phyloP scores from a whole-genome alignment of 1,284 basidiomycete species.

The Entoloma clypeatum region DNA sequence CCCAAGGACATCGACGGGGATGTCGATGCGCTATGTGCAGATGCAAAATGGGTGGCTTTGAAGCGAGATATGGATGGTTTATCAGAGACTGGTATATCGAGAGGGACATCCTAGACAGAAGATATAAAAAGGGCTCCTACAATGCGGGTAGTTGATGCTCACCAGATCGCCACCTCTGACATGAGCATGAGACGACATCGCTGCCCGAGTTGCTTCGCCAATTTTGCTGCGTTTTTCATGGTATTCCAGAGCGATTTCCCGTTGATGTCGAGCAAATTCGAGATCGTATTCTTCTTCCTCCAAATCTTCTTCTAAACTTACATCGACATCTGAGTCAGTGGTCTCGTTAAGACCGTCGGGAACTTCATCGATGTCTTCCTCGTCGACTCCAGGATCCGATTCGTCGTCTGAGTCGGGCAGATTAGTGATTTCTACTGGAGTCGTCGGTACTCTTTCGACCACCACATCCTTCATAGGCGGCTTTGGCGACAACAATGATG shows the following conservation, averaged over 20 bases:
- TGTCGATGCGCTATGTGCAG: constrained; percentile 39
- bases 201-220: constrained; percentile 47
- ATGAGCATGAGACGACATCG: constrained; percentile 46
- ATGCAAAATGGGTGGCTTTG: constrained; percentile 48
- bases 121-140: not conserved
- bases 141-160: constrained; percentile 32
- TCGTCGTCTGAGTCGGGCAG: constrained; percentile 50
- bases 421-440: constrained; percentile 25
- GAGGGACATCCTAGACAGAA: constrained; percentile 21
- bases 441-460: constrained; percentile 52
- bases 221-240: constrained; percentile 56
- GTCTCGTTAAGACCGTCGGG: constrained; percentile 24
- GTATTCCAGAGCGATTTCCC: constrained; percentile 72
- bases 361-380: constrained; percentile 14
- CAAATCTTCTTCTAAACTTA: constrained; percentile 27
- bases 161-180: constrained; percentile 35
- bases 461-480: constrained; percentile 65
- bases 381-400: constrained; percentile 29
- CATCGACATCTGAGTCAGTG: constrained; percentile 25
- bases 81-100: constrained; percentile 28
- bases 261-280: constrained; percentile 61
- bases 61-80: constrained; percentile 60
- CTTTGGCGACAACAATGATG: constrained; percentile 35
- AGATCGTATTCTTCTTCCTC: constrained; percentile 50
- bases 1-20: constrained; percentile 41